phyloP scores from a whole-genome alignment of 495 filamentous ascomycete species.

The Neurospora intermedia region DNA sequence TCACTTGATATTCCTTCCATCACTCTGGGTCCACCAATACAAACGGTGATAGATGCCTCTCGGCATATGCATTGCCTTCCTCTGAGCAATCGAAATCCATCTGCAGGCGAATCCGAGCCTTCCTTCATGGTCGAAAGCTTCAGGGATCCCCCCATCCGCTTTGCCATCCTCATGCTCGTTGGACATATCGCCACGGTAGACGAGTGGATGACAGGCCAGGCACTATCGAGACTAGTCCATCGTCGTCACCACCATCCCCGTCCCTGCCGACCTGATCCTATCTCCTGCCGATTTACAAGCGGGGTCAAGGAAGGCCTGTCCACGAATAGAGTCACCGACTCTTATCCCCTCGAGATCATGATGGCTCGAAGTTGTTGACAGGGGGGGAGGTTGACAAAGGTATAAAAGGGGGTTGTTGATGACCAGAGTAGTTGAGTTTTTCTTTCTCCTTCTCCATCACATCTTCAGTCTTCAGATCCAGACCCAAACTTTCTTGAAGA shows the following conservation, averaged over 20 bases:
- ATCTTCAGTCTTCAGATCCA: slow-evolving; percentile 25
- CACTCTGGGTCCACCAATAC: slow-evolving; percentile 19
- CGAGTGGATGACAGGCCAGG: slow-evolving; percentile 29
- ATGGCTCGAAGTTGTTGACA: slow-evolving; percentile 19
- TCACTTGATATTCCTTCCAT: slow-evolving; percentile 14
- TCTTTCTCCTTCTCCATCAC: slow-evolving; percentile 47
- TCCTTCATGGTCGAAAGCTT: slow-evolving; percentile 19
- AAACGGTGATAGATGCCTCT: slow-evolving; percentile 24
- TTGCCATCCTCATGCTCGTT: slow-evolving; percentile 22
- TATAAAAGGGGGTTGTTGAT: slow-evolving; percentile 53
- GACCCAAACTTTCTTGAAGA: slow-evolving; percentile 3
- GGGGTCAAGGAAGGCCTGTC: slow-evolving; percentile 31
- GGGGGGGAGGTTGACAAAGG: slow-evolving; percentile 27
- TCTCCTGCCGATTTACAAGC: slow-evolving; percentile 28
- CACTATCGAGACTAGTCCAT: slow-evolving; percentile 15
- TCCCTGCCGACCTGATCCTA: slow-evolving; percentile 15
- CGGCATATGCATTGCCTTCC: slow-evolving; percentile 33
- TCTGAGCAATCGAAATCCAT: slow-evolving; percentile 36
- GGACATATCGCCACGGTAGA: slow-evolving; percentile 43
- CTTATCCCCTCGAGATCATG: slow-evolving; percentile 37
- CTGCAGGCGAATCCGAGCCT: slow-evolving; percentile 27
- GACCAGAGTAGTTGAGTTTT: slow-evolving; percentile 27
- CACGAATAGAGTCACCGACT: slow-evolving; percentile 37
- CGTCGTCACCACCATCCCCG: slow-evolving; percentile 26
- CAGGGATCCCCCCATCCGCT: slow-evolving; percentile 29